phyloP scores from a whole-genome alignment of 2,329 filamentous ascomycete genomes.

The Trichoderma koningiopsis region DNA sequence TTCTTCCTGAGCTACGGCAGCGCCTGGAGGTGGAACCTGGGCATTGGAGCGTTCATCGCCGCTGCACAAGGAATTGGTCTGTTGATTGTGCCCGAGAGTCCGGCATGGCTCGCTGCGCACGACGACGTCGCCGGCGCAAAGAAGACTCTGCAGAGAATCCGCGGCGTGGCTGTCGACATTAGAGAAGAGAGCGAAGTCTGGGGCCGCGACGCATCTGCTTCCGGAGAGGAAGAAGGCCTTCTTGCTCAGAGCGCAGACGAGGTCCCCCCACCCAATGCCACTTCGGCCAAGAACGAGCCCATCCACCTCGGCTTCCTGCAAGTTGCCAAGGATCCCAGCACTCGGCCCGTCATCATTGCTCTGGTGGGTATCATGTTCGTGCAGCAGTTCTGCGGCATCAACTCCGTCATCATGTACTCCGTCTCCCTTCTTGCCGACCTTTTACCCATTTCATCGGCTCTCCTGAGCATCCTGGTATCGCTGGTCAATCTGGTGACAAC shows the following conservation, averaged over 20 bases:
- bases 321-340: conserved; percentile 67
- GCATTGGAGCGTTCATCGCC: conserved; percentile 69
- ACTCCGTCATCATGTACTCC: conserved; percentile 98
- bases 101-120: conserved; percentile 78
- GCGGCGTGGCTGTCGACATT: conserved; percentile 69
- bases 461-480: conserved; percentile 87
- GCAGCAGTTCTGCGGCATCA: conserved; percentile 92
- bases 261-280: conserved; percentile 21
- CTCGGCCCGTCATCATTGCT: conserved; percentile 75
- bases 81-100: conserved; percentile 81
- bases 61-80: conserved; percentile 68
- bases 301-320: conserved; percentile 61
- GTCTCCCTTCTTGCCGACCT: conserved; percentile 83
- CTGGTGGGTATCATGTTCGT: conserved; percentile 89
- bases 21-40: conserved; percentile 83
- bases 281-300: conserved; percentile 26
- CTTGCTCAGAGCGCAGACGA: conserved; percentile 46
- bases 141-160: conserved; percentile 70
- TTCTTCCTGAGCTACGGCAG: conserved; percentile 81
- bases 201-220: conserved; percentile 48
- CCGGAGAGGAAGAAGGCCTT: conserved; percentile 70
- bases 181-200: conserved; percentile 70
- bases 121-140: conserved; percentile 64
- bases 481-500: conserved; percentile 85
- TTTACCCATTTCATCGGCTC: conserved; percentile 76